Evolutionary conservation across 2,329 filamentous ascomycete genomes (phyloP), one percentile per base, ranked within the genome.

Genomic region (Tolypocladium pustulatum): DNA sequence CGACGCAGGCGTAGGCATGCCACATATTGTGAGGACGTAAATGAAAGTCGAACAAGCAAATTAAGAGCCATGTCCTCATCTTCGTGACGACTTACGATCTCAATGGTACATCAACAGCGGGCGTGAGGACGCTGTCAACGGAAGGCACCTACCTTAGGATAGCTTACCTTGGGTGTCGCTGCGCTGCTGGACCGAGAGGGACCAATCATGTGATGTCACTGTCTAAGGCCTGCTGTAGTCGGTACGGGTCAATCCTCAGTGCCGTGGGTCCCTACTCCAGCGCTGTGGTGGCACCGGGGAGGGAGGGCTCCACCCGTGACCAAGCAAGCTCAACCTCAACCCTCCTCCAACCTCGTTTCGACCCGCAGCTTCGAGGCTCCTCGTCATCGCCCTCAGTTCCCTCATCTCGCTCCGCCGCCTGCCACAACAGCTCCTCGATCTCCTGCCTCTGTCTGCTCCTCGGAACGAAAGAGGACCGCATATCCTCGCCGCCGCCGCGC

Each of bases 281-380:
- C 30, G 20, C 30, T 64, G 60, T 63, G 65, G 61, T 63, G 65
- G 63, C 65, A 65, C 57, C 64, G 65, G 65, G 5, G 32, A 5
- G 51, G 51, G 38, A 25, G 27, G 53, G 66, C 70, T 70, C 72
- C 72, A 73, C 72, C 65, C 62, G 34, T 65, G 64, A 64, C 69
- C 67, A 71, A 68, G 67, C 70, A 72, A 72, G 72, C 72, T 74
- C 67, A 69, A 60, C 57, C 64, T 67, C 64, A 58, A 71, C 69
- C 49, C 69, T 71, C 71, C 70, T 71, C 70, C 70, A 71, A 71
- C 69, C 69, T 73, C 69, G 64, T 66, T 63, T 59, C 59, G 62
- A 63, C 64, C 61, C 65, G 57, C 61, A 59, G 56, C 43, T 61
- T 54, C 17, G 56, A 37, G 54, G 56, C 57, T 63, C 57, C 37